Evolutionary conservation across 1,284 basidiomycete species (phyloP), one percentile per base, ranked within the genome.

Genomic region (Naganishia sp.): DNA sequence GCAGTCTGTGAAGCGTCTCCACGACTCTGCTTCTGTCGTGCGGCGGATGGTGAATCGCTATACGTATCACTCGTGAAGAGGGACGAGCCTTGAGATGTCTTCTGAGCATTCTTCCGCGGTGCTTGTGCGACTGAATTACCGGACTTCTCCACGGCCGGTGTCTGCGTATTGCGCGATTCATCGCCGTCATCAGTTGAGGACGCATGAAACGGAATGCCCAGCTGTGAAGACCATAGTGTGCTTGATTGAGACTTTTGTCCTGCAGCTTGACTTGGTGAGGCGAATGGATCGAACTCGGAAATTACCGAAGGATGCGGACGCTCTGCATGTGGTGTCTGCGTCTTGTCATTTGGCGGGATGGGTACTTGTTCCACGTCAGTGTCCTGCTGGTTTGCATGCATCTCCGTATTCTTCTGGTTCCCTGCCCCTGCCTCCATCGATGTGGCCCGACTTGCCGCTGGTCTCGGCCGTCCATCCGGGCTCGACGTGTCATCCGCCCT

Each of bases 211-310:
- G n/a, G 36, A 4, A 16, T 25, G 9, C 23, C 13, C 15, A 18
- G 16, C 42, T 57, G 43, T 13, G 28, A 25, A 25, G 28, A 28
- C 42, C 10, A 15, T 48, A 33, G 25, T 25, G 43, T 28, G 6
- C 28, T 6, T 15, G 31, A 4, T 18, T 23, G 42, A 25, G 55
- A 46, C 42, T 57, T 57, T 33, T 42, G 42, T 15, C 28, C 55
- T 44, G 46, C 42, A 31, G 15, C 18, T n/a, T 52, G 25, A n/a
- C 7, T 21, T 42, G 39, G 21, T 6, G 76, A 75, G 21, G 76
- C 75, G 60, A 74, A 77, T 13, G 77, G 77, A 60, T 78, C 77
- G 64, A 78, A 78, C 68, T 78, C 76, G 15, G 74, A 72, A 39
- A 78, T 57, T 25, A 64, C 11, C 18, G 61, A 49, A n/a, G 53